Conservation (phyloP, 352 stramenopile species). For the Saprolegnia parasitica region DNA sequence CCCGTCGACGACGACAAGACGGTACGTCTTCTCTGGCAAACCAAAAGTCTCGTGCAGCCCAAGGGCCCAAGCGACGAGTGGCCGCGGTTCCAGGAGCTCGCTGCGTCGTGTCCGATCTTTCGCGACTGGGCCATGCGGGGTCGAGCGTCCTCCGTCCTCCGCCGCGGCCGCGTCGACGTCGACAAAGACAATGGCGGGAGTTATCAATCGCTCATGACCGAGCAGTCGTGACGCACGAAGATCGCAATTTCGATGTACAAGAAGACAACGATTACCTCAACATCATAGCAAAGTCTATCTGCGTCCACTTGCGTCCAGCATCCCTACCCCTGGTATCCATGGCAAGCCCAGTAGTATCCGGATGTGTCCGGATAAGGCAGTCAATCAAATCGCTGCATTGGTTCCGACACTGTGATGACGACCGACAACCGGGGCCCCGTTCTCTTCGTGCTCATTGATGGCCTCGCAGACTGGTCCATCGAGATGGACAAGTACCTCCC, state of each 20-base stretch:
- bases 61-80: conserved; percentile 19
- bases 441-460: conserved; percentile 85
- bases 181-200: neutral
- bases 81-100: neutral
- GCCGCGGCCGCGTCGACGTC: conserved; percentile 9
- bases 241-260: too few species aligned
- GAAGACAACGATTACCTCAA: too few species aligned
- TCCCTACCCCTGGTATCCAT: too few species aligned
- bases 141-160: conserved; percentile 12
- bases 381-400: neutral
- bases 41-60: conserved; percentile 19
- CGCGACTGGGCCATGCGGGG: conserved; percentile 24
- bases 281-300: too few species aligned
- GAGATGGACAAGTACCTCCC: conserved; percentile 23
- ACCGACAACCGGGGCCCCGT: conserved; percentile 36
- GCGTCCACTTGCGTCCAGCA: too few species aligned
- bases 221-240: neutral
- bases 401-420: neutral
- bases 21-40: conserved; percentile 25
- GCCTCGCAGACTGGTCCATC: conserved; percentile 74
- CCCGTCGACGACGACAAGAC: neutral
- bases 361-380: neutral
- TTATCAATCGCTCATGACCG: conserved; percentile 24
- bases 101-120: neutral
- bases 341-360: neutral